Conservation (phyloP, 129 eudicot genomes). For the Pulicaria dysenterica region DNA sequence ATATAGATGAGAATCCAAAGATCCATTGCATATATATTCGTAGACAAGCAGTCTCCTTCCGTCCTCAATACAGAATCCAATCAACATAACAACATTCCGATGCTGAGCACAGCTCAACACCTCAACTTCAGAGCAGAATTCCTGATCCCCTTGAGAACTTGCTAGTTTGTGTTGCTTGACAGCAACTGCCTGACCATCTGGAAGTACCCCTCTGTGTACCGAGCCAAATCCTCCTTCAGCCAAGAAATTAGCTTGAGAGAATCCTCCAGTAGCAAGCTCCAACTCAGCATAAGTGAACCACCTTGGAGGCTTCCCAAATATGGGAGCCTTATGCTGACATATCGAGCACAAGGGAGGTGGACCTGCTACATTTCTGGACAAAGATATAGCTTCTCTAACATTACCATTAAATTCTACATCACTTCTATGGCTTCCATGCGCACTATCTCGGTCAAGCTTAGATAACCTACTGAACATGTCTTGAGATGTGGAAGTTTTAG, state of each 20-base stretch:
- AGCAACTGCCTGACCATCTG: conserved; percentile 93
- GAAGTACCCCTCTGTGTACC: conserved; percentile 91
- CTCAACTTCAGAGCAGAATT: conserved; percentile 97
- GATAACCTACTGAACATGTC: conserved; percentile 57
- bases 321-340: conserved; percentile 98
- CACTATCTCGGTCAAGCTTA: conserved; percentile 62
- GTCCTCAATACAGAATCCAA: conserved; percentile 93
- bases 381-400: conserved; percentile 82
- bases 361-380: conserved; percentile 68
- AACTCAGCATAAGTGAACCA: conserved; percentile 93
- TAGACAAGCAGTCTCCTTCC: conserved; percentile 86
- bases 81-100: conserved; percentile 91
- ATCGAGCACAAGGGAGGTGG: conserved; percentile 97
- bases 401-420: conserved; percentile 69
- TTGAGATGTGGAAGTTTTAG: conserved; percentile 48
- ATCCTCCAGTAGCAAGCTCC: conserved; percentile 97
- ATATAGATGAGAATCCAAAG: conserved; percentile 90
- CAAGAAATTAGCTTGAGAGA: conserved; percentile 85
- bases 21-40: conserved; percentile 91
- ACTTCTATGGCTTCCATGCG: conserved; percentile 55
- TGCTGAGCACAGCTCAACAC: conserved; percentile 98
- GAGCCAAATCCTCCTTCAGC: conserved; percentile 99
- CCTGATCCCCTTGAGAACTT: conserved; percentile 98
- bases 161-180: conserved; percentile 98
- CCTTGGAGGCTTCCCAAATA: conserved; percentile 93